Evolutionary conservation across 1,284 basidiomycete species (phyloP), one percentile per base, ranked within the genome.

Genomic region (Sanghuangporus baumii): DNA sequence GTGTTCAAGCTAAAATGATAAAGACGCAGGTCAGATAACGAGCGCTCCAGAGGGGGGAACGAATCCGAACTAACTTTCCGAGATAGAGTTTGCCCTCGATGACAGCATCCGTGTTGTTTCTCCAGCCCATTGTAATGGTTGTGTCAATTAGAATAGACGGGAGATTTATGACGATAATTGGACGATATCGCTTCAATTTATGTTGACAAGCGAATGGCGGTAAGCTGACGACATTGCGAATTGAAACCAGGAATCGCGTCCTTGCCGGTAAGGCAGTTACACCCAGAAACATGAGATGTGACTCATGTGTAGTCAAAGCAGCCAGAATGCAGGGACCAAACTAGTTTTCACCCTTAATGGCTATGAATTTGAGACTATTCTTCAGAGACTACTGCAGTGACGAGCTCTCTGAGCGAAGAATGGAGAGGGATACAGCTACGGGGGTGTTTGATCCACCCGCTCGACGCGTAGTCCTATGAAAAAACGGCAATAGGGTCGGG

Each of bases 71-170:
- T 57, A n/a, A 65, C 63, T 65, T 65, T 55, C 63, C 63, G 47
- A 65, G 63, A 55, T 65, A 65, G 26, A 65, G 63, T 31, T 65
- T 65, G 26, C 63, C 63, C n/a, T 61, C 63, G 31, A 65, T 65
- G 40, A 65, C 55, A 23, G 63, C 55, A 51, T 65, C 63, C 36
- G 63, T 55, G 60, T 65, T 60, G 40, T 65, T 65, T 40, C 63
- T 65, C 61, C 61, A 62, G 47, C 61, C 61, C 61, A 62, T 62
- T 40, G 14, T 60, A 20, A 20, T 26, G 6, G 47, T 60, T 48
- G 31, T 34, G 46, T 34, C 40, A 26, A 31, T 52, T 34, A 11
- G 48, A 12, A 9, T 36, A 52, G 38, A 48, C 54, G 40, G 38
- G 50, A 36, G 34, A 0, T 57, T 40, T 36, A 52, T 60, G 59